phyloP scores from a whole-genome alignment of 331 rosid genomes.

The Telfairia occidentalis region DNA sequence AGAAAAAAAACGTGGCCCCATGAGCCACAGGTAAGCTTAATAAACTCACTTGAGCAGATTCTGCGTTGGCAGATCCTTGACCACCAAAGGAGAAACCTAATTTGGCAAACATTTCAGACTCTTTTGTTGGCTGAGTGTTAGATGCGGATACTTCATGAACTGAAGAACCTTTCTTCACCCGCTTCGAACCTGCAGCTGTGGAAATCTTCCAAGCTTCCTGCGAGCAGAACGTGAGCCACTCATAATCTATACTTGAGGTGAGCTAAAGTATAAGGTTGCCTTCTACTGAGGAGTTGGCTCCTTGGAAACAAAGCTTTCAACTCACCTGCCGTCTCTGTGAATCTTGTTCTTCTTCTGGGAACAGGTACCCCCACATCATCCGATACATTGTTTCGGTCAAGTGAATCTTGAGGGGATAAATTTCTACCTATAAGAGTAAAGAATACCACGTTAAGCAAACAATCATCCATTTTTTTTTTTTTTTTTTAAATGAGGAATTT shows the following conservation, averaged over 20 bases:
- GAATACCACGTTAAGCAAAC: conserved; percentile 20
- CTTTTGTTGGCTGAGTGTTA: conserved; percentile 55
- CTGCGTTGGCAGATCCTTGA: conserved; percentile 47
- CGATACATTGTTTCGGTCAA: conserved; percentile 92
- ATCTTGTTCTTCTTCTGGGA: conserved; percentile 97
- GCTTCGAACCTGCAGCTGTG: conserved; percentile 88
- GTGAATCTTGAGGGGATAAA: conserved; percentile 96
- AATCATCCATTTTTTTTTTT: no score
- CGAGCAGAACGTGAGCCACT: conserved; percentile 12
- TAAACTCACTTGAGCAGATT: conserved; percentile 61
- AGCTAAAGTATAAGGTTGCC: conserved; percentile 3
- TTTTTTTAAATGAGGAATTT: no score
- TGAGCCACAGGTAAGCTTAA: conserved; percentile 13
- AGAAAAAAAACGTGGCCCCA: conserved; percentile 2
- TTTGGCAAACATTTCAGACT: conserved; percentile 51
- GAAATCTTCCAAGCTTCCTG: conserved; percentile 99
- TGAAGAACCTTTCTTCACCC: conserved; percentile 66
- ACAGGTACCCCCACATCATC: conserved; percentile 96
- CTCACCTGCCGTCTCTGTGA: conserved; percentile 94
- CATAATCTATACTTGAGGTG: conserved; percentile 7
- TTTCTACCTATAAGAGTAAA: conserved; percentile 50
- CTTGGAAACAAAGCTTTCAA: conserved; percentile 16
- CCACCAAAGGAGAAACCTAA: conserved; percentile 33
- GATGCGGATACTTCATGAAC: conserved; percentile 50
- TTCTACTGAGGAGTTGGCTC: background rate